Percentiles rank a stretch among this genome's conserved stretches.
phyloP scores from a whole-genome alignment of 169 alveolate species.

The Eimeria maxima region DNA sequence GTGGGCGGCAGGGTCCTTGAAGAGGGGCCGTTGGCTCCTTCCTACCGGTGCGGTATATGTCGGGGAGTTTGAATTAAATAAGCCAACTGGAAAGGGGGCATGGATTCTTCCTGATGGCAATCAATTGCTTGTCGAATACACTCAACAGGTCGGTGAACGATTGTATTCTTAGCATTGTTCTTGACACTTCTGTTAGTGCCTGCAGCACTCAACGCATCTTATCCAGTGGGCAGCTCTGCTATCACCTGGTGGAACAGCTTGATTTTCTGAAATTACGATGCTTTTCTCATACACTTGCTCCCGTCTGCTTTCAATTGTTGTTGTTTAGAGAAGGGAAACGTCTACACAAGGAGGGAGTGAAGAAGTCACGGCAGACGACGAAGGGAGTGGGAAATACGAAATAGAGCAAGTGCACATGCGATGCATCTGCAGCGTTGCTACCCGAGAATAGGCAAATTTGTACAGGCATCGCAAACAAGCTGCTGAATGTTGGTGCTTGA shows the following conservation, averaged over 20 bases:
- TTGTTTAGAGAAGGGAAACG: constrained; percentile 39
- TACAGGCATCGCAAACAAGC: background rate
- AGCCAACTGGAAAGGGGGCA: constrained; percentile 78
- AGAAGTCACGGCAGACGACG: constrained; percentile 56
- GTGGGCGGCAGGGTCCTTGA: constrained; percentile 71
- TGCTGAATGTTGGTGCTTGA: background rate
- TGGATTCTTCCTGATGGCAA: constrained; percentile 81
- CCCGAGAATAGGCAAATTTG: constrained; percentile 36
- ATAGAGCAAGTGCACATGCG: constrained; percentile 49
- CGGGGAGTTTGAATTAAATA: constrained; percentile 75
- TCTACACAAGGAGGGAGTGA: constrained; percentile 14
- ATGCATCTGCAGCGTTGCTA: constrained; percentile 51
- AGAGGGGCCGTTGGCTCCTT: constrained; percentile 79
- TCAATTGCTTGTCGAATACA: constrained; percentile 75
- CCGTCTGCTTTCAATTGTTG: background rate
- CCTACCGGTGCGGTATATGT: constrained; percentile 78
- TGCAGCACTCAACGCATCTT: background rate
- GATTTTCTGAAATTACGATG: background rate
- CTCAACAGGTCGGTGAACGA: constrained; percentile 63
- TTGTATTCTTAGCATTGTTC: background rate
- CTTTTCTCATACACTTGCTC: background rate
- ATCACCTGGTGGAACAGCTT: background rate
- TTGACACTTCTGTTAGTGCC: background rate
- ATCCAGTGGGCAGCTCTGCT: background rate
- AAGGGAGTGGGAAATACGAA: constrained; percentile 42